These are phyloP conservation scores for Russula griseocarnosa DNA, from an alignment of 768 basidiomycete genomes.

Conservation along the genomic window DNA sequence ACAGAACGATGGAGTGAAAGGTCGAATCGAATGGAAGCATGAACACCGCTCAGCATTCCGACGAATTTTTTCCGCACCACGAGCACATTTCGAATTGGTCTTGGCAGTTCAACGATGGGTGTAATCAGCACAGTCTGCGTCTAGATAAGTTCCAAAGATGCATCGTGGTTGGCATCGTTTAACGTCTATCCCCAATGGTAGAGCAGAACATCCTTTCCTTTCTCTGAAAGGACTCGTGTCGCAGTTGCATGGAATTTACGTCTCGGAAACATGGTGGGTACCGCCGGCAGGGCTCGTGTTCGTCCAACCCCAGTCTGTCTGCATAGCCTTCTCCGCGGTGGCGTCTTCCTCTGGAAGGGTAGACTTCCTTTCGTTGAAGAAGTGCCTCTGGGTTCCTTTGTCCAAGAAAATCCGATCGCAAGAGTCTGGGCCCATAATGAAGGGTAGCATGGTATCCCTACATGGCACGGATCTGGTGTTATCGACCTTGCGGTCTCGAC, in stretches of 20 bases:
- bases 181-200: not conserved
- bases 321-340: slow-evolving; percentile 17
- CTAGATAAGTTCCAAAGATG: slow-evolving; percentile 9
- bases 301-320: not conserved
- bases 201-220: not conserved
- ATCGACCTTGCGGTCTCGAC: slow-evolving; percentile 18
- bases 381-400: slow-evolving; percentile 5
- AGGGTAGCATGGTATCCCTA: not conserved
- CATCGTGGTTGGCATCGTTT: slow-evolving; percentile 1
- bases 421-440: slow-evolving; percentile 3
- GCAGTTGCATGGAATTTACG: not conserved
- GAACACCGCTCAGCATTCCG: slow-evolving; percentile 3
- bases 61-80: not conserved
- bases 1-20: slow-evolving; percentile 10
- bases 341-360: not conserved
- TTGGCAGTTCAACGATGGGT: not conserved
- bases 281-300: not conserved
- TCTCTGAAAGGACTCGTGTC: slow-evolving; percentile 7
- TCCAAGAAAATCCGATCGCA: slow-evolving; percentile 7
- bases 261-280: not conserved
- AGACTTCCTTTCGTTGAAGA: slow-evolving; percentile 1
- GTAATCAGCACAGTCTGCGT: not conserved
- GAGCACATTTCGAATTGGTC: not conserved
- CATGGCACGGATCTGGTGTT: not conserved
- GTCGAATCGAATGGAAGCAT: slow-evolving; percentile 21